Conservation (phyloP, 1,284 basidiomycete species). For the Ceratobasidium papillatum region DNA sequence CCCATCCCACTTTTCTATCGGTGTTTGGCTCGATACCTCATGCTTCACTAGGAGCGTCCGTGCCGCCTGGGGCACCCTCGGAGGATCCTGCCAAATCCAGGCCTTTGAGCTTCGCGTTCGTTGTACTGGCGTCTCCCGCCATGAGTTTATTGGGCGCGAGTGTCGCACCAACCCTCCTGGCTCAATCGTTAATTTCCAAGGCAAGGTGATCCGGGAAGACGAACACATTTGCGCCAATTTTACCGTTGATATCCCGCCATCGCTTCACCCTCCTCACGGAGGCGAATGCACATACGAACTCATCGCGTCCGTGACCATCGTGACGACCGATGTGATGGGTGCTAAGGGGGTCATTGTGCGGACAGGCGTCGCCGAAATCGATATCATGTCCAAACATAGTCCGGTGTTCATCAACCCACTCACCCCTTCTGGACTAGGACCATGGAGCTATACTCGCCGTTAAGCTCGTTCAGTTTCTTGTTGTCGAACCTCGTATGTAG, state of each 20-base stretch:
- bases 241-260: constrained; percentile 33
- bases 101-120: constrained; percentile 33
- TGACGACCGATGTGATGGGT: constrained; percentile 37
- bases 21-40: constrained; percentile 35
- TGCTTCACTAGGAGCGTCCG: constrained; percentile 20
- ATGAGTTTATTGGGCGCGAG: constrained; percentile 33
- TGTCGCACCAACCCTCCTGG: constrained; percentile 22
- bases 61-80: constrained; percentile 32
- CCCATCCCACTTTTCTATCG: constrained; percentile 29
- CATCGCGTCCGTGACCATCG: constrained; percentile 12
- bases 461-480: not conserved
- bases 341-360: constrained; percentile 20
- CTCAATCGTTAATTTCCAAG: constrained; percentile 33
- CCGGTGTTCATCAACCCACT: constrained; percentile 35
- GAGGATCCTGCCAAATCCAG: constrained; percentile 31
- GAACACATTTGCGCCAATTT: constrained; percentile 37
- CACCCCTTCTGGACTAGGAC: constrained; percentile 26
- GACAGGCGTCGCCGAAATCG: constrained; percentile 31
- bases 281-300: constrained; percentile 33
- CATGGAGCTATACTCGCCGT: constrained; percentile 17
- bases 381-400: constrained; percentile 30
- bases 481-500: not conserved
- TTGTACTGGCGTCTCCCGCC: constrained; percentile 17
- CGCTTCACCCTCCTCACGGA: constrained; percentile 24
- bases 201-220: constrained; percentile 28